phyloP scores from a whole-genome alignment of 805 yeast species.

The Yarrowia yakushimensis region DNA sequence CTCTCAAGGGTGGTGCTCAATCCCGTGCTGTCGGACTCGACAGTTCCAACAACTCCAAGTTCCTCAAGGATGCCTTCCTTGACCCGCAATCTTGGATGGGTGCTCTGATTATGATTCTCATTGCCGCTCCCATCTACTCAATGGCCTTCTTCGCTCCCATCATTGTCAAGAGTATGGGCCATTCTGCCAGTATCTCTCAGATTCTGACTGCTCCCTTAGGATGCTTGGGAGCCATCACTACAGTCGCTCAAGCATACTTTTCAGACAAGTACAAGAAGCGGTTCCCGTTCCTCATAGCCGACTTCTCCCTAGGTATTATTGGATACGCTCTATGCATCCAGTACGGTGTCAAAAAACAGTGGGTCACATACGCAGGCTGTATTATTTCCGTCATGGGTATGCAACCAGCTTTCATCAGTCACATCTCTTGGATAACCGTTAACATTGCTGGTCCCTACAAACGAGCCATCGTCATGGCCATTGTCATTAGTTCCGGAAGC shows the following conservation, averaged over 20 bases:
- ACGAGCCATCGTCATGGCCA: conserved; percentile 51
- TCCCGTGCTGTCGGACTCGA: conserved; percentile 44
- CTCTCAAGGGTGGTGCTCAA: background rate
- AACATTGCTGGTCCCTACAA: conserved; percentile 56
- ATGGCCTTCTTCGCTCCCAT: conserved; percentile 58
- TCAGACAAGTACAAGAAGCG: conserved; percentile 39
- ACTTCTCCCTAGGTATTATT: conserved; percentile 35
- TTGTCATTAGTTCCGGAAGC: conserved; percentile 61
- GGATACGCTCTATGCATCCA: conserved; percentile 45
- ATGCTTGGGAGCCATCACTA: conserved; percentile 38
- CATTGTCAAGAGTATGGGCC: conserved; percentile 51
- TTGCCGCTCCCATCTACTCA: conserved; percentile 54
- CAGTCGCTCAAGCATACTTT: conserved; percentile 29
- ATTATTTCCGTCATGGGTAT: conserved; percentile 52
- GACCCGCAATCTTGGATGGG: conserved; percentile 54
- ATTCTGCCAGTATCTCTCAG: conserved; percentile 57
- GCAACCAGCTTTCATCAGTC: conserved; percentile 55
- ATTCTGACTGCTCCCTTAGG: conserved; percentile 47
- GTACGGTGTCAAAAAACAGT: conserved; percentile 39
- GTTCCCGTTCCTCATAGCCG: conserved; percentile 33
- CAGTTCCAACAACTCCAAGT: conserved; percentile 47
- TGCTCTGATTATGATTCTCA: conserved; percentile 21
- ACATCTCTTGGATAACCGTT: conserved; percentile 57
- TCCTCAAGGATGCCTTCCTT: conserved; percentile 49
- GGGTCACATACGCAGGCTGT: conserved; percentile 49